Conservation (phyloP, 1,284 basidiomycete genomes). For the Sporisorium graminicola region DNA sequence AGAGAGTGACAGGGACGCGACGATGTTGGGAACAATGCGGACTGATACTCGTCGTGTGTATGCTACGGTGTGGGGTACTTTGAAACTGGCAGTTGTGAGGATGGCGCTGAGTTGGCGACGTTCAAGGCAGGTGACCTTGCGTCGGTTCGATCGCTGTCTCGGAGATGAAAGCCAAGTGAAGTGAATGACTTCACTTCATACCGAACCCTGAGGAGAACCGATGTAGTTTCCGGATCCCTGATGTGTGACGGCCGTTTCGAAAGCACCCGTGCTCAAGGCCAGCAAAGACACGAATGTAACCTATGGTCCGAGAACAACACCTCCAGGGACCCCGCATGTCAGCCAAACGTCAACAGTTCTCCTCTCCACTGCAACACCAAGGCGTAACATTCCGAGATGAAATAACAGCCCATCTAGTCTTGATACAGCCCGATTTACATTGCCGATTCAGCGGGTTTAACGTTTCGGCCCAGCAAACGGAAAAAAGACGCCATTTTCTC, state of each 20-base stretch:
- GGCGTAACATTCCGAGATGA: not conserved
- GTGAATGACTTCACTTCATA: not conserved
- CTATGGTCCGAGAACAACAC: not conserved
- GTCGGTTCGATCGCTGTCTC: not conserved
- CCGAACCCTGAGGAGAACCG: not conserved
- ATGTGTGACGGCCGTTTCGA: not conserved
- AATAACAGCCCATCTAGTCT: not conserved
- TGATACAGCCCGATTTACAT: not conserved
- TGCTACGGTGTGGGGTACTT: not conserved
- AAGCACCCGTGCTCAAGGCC: not conserved
- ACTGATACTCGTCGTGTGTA: not conserved
- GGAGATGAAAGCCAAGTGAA: not conserved
- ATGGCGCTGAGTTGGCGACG: not conserved
- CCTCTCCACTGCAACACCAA: not conserved
- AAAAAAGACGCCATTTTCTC: conserved; percentile 5
- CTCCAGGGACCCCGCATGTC: conserved; percentile 1
- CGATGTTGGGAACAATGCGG: not conserved
- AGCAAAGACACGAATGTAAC: not conserved
- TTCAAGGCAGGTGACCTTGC: not conserved
- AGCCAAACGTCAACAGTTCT: not conserved
- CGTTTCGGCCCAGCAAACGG: too few species aligned
- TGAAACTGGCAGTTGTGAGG: too few species aligned
- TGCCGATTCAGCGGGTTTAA: conserved; percentile 1
- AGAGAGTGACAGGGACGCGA: not conserved
- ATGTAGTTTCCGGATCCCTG: not conserved